Conservation (phyloP, 2,329 filamentous ascomycete genomes). For the Lasiodiplodia hormozganensis region DNA sequence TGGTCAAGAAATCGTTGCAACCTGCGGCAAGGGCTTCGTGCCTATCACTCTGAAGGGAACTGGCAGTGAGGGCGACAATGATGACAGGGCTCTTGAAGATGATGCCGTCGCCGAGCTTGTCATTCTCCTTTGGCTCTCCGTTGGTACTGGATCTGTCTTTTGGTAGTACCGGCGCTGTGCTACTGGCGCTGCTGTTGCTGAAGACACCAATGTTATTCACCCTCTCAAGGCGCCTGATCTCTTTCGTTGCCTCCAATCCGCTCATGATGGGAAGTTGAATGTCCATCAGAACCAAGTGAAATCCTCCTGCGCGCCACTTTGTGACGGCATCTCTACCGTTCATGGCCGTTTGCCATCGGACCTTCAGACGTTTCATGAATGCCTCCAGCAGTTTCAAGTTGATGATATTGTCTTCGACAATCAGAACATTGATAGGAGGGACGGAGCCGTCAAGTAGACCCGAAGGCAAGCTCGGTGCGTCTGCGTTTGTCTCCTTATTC, state of each 20-base stretch:
- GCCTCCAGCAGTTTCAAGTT: conserved; percentile 92
- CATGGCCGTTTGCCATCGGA: conserved; percentile 96
- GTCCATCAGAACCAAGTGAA: conserved; percentile 97
- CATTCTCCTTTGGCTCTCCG: conserved; percentile 54
- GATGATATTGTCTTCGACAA: conserved; percentile 99
- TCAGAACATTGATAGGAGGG: conserved; percentile 94
- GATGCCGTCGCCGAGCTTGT: conserved; percentile 68
- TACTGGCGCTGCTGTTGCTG: conserved; percentile 49
- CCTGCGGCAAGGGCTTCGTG: conserved; percentile 94
- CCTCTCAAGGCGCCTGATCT: conserved; percentile 87
- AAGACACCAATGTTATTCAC: conserved; percentile 95
- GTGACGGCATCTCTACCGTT: conserved; percentile 91
- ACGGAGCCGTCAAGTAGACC: conserved; percentile 77
- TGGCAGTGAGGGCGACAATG: conserved; percentile 94
- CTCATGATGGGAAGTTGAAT: conserved; percentile 98
- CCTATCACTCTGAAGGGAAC: conserved; percentile 90
- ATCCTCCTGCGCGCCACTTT: conserved; percentile 92
- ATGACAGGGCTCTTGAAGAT: conserved; percentile 97
- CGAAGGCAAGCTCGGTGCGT: conserved; percentile 56
- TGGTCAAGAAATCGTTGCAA: conserved; percentile 98
- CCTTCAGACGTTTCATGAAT: conserved; percentile 94
- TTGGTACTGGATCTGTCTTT: conserved; percentile 32
- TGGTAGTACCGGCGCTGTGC: conserved; percentile 17
- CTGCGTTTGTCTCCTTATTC: conserved; percentile 43
- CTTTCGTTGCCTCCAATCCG: conserved; percentile 90